Conservation (phyloP, 805 yeast species). For the Ogataea salicorniae region DNA sequence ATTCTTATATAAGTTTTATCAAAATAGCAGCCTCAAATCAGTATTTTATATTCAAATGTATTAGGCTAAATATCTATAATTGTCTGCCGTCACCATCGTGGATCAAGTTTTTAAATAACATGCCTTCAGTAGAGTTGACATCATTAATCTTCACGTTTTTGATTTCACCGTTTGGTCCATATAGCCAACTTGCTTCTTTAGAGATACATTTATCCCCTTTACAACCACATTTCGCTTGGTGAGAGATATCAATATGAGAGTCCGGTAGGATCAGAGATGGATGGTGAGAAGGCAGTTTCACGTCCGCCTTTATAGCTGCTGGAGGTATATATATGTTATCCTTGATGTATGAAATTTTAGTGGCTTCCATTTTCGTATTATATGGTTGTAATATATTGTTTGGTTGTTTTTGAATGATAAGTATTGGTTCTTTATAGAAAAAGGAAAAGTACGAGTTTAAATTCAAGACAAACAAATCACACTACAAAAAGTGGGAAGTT, state of each 20-base stretch:
- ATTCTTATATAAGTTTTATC: too few relatives aligned
- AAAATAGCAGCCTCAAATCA: neutral
- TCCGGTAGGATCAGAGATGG: constrained; percentile 33
- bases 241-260: constrained; percentile 23
- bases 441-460: neutral
- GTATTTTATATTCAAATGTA: neutral
- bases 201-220: constrained; percentile 30
- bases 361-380: constrained; percentile 25
- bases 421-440: neutral
- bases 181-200: constrained; percentile 32
- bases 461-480: too few relatives aligned
- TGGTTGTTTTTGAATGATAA: neutral
- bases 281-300: constrained; percentile 29
- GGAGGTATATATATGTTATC: constrained; percentile 32
- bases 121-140: constrained; percentile 26
- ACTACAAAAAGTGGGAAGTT: too few relatives aligned
- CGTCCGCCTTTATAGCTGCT: constrained; percentile 8
- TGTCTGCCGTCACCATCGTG: constrained; percentile 17
- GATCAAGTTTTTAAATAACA: constrained; percentile 23
- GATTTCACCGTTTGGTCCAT: constrained; percentile 32
- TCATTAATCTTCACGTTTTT: constrained; percentile 16
- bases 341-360: constrained; percentile 27
- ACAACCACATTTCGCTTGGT: constrained; percentile 30
- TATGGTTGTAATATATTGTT: neutral
- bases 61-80: neutral